These are phyloP conservation scores for Helicocarpus griseus DNA, from an alignment of 2,329 filamentous ascomycete species.

Conservation along the genomic window DNA sequence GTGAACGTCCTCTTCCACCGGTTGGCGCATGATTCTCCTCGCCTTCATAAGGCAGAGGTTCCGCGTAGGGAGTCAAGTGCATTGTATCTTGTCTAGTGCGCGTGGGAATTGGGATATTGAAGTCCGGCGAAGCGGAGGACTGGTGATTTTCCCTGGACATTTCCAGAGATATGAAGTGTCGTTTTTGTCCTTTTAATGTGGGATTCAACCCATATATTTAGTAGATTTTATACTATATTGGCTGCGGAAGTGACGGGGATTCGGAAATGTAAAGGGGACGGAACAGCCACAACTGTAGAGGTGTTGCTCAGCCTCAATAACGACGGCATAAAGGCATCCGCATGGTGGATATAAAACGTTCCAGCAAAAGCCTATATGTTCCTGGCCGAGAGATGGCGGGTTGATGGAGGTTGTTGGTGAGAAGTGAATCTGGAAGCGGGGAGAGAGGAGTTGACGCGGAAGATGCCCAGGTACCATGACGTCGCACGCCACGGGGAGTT, in stretches of 20 bases:
- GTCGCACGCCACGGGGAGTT: neutral
- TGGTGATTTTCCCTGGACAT: slow-evolving; percentile 1
- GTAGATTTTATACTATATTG: neutral
- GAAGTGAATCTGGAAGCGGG: neutral
- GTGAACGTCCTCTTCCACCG: neutral
- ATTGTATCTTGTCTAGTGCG: slow-evolving; percentile 1
- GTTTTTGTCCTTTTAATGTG: neutral
- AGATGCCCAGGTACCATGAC: neutral
- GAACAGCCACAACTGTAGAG: neutral
- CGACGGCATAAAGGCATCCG: neutral
- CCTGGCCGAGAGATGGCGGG: neutral
- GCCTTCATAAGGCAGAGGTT: neutral
- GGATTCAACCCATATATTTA: neutral
- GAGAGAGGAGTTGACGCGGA: neutral
- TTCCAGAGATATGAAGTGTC: neutral
- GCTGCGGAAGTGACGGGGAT: neutral
- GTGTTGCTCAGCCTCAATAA: neutral
- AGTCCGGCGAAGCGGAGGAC: neutral
- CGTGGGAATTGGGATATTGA: neutral
- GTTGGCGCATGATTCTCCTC: neutral
- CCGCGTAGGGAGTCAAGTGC: slow-evolving; percentile 4
- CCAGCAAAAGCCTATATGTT: neutral
- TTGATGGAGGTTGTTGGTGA: neutral
- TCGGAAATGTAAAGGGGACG: neutral
- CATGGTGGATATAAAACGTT: neutral